Evolutionary conservation across 2,329 filamentous ascomycete species (phyloP).

Genomic region (Lachnellula subtilissima): DNA sequence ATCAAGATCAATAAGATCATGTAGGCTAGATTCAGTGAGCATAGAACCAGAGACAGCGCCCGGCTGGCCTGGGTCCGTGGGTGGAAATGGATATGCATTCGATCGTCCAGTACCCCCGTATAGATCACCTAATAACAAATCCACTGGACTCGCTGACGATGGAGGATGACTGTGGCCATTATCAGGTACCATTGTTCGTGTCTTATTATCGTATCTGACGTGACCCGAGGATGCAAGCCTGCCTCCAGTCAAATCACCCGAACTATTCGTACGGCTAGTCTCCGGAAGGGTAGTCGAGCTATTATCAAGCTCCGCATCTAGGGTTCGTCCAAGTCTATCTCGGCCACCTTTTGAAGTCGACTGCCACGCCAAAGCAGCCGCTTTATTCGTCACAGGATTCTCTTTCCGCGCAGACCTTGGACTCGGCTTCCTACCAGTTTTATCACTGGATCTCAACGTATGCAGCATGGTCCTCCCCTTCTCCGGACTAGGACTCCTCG

Average conservation of each 20-base stretch:
- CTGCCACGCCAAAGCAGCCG: constrained; percentile 57
- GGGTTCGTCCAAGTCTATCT: constrained; percentile 26
- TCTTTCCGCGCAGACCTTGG: constrained; percentile 37
- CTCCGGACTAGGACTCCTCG: constrained; percentile 53
- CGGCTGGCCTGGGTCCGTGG: constrained; percentile 26
- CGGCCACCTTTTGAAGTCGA: constrained; percentile 21
- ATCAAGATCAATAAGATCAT: constrained; percentile 26
- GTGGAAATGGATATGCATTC: constrained; percentile 30
- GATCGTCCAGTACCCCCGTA: constrained; percentile 19
- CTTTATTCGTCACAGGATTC: constrained; percentile 54
- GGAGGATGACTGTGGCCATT: constrained; percentile 12
- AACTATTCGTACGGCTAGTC: constrained; percentile 18
- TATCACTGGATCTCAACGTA: constrained; percentile 50
- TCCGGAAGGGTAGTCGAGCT: constrained; percentile 24
- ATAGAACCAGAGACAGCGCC: constrained; percentile 25
- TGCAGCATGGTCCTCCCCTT: constrained; percentile 56
- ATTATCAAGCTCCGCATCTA: constrained; percentile 24
- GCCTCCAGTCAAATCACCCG: constrained; percentile 13
- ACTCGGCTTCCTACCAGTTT: constrained; percentile 39
- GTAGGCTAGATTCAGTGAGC: constrained; percentile 20
- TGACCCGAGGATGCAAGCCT: constrained; percentile 17
- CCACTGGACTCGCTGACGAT: constrained; percentile 17
- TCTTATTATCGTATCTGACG: constrained; percentile 30
- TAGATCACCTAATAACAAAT: constrained; percentile 21
- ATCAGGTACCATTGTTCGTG: constrained; percentile 29